Evolutionary conservation across 805 yeast species (phyloP).

Genomic region (Cyberlindnera nakhonratchasimensis): DNA sequence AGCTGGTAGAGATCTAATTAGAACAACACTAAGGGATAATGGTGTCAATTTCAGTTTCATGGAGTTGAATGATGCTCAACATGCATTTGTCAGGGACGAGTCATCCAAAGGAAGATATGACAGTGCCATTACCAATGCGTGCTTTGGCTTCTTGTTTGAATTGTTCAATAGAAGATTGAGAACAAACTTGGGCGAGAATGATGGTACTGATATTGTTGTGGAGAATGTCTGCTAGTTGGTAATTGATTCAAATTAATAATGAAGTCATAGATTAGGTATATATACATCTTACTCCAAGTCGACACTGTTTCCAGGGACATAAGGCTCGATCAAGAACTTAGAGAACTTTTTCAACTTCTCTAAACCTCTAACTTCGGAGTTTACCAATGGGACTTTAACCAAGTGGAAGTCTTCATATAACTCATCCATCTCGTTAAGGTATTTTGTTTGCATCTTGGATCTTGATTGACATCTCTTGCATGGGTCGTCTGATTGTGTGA

Average conservation of each 20-base stretch:
- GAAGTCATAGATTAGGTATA: no score
- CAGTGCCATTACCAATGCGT: slow-evolving; percentile 66
- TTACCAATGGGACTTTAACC: slow-evolving; percentile 92
- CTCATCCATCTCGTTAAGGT: slow-evolving; percentile 92
- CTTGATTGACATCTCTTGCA: slow-evolving; percentile 92
- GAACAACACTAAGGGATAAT: slow-evolving; percentile 54
- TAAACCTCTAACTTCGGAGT: slow-evolving; percentile 92
- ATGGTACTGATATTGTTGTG: slow-evolving; percentile 44
- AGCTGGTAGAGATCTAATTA: slow-evolving; percentile 69
- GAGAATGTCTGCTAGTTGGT: slow-evolving; percentile 59
- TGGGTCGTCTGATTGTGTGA: slow-evolving; percentile 69
- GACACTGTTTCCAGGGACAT: slow-evolving; percentile 49
- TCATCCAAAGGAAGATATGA: slow-evolving; percentile 77
- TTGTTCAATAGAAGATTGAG: slow-evolving; percentile 66
- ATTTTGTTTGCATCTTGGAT: slow-evolving; percentile 94
- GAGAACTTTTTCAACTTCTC: slow-evolving; percentile 83
- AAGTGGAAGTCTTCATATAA: slow-evolving; percentile 95
- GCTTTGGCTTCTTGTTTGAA: slow-evolving; percentile 66
- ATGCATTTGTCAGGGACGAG: slow-evolving; percentile 80
- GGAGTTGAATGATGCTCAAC: slow-evolving; percentile 78
- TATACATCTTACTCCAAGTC: slow-evolving; percentile 18
- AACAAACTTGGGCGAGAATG: slow-evolving; percentile 63
- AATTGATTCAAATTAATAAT: background rate
- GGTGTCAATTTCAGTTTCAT: slow-evolving; percentile 65
- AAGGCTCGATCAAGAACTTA: slow-evolving; percentile 72